These are phyloP conservation scores for Crithidia brevicula DNA, from an alignment of 208 protist genomes.

Conservation along the genomic window DNA sequence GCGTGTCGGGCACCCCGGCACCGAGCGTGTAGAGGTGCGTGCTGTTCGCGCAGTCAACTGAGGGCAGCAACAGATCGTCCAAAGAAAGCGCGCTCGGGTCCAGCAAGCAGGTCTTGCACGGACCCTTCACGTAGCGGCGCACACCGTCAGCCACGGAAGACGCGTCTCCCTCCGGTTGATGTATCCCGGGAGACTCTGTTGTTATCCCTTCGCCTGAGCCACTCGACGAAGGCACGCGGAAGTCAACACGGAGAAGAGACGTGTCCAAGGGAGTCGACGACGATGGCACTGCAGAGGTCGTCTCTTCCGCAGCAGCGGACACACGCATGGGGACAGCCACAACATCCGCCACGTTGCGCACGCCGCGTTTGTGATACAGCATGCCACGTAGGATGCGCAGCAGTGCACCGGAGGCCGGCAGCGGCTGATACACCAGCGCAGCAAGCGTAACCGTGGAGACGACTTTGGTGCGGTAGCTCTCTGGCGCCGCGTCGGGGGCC, in stretches of 20 bases:
- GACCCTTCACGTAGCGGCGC: neutral
- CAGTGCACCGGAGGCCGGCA: conserved; percentile 38
- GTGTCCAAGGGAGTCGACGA: no score
- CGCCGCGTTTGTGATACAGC: conserved; percentile 59
- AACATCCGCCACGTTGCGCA: conserved; percentile 64
- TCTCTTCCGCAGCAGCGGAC: neutral
- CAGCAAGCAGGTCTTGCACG: conserved; percentile 30
- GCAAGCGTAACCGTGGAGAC: conserved; percentile 36
- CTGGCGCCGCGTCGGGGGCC: conserved; percentile 1
- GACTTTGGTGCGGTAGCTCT: conserved; percentile 22
- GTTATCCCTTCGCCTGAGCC: no score
- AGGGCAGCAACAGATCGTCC: neutral
- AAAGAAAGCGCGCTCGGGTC: conserved; percentile 16
- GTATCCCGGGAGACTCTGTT: no score
- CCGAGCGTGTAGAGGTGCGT: conserved; percentile 14
- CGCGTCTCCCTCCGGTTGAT: no score
- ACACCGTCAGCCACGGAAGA: neutral
- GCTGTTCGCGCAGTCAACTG: neutral
- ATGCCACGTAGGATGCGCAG: conserved; percentile 55
- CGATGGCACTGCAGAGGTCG: neutral
- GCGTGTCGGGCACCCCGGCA: neutral
- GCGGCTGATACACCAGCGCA: conserved; percentile 51
- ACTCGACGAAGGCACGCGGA: neutral
- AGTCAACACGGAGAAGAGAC: neutral
- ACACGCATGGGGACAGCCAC: neutral